A percentile compares a stretch with the other conserved stretches of the same genome.
Conservation (phyloP, 2,329 filamentous ascomycete genomes). For the Aureobasidium sp. region DNA sequence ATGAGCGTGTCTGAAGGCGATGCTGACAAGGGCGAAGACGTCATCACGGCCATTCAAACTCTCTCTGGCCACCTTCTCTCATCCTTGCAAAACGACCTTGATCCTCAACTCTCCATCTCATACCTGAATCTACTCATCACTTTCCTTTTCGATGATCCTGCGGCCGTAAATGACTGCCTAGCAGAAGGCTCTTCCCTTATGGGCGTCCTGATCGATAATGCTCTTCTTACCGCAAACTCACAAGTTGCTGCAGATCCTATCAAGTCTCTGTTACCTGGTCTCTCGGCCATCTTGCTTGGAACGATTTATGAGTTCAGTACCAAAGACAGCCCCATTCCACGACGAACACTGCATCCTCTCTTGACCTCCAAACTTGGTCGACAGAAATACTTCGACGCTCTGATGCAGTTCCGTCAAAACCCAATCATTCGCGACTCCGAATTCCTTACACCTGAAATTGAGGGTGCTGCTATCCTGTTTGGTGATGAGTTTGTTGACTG, state of each 20-base stretch:
- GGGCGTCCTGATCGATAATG: conserved; percentile 30
- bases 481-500: conserved; percentile 85
- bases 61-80: conserved; percentile 79
- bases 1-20: conserved; percentile 85
- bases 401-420: conserved; percentile 69
- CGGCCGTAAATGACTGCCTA: conserved; percentile 87
- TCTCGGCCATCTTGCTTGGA: conserved; percentile 78
- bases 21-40: conserved; percentile 81
- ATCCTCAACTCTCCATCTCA: conserved; percentile 71
- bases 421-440: conserved; percentile 64
- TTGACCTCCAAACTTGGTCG: conserved; percentile 70
- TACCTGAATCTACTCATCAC: conserved; percentile 84
- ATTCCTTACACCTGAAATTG: conserved; percentile 54
- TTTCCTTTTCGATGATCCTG: conserved; percentile 88
- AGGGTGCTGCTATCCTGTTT: conserved; percentile 40
- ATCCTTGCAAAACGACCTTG: conserved; percentile 66
- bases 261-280: conserved; percentile 65
- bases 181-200: conserved; percentile 90
- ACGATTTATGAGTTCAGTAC: conserved; percentile 96
- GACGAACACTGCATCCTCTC: conserved; percentile 71
- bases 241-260: conserved; percentile 36
- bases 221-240: conserved; percentile 47
- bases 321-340: conserved; percentile 85
- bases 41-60: conserved; percentile 87
- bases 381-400: conserved; percentile 77